Base-by-base conservation (phyloP, 495 filamentous ascomycete species). In the Tuber borchii region DNA sequence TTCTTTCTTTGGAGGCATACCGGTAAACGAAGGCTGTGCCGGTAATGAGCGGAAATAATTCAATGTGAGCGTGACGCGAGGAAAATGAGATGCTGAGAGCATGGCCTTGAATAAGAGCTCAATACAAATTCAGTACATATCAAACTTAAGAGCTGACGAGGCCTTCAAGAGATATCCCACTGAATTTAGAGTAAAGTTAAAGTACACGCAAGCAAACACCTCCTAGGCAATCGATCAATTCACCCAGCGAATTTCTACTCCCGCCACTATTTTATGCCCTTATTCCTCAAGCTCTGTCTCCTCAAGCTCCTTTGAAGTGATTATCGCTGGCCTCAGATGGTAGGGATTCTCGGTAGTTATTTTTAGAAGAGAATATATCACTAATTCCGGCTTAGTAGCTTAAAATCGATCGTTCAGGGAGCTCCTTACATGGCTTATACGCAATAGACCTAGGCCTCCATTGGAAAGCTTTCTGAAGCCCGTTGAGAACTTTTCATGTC, bases 321-420 rank as follows among this genome's bases (percentile, higher is more conserved):
- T 72, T 9, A 78, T 78, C 26, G 51, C 17, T 51, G 76, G 75
- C 16, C 42, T 19, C 26, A 78, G 69, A 19, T 77, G 75, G 56
- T 69, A 95, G 12, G 87, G 83, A 83, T 95, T 97, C 16, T 87
- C 86, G 2, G 85, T 85, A 51, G 86, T 87, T 46, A 96, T 89
- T 16, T 88, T 88, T 42, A 96, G 84, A 79, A 90, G 85, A 1
- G 93, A 95, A 78, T 88, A 94, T 0, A 89, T 91, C 86, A 96
- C 93, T 86, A 75, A 31, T 10, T 45, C 71, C 31, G 71, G 40
- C 61, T 80, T 48, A 81, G 76, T 44, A 26, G 71, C 48, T 37
- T 40, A 10, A 40, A 39, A 12, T 51, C 22, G 48, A 34, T 77
- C 45, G 7, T 22, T 34, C 22, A 19, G 22, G 46, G 8, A 7